A percentile compares a stretch with the other conserved stretches of the same genome.
phyloP scores from a whole-genome alignment of 805 yeast genomes.

The Starmerella powellii region DNA sequence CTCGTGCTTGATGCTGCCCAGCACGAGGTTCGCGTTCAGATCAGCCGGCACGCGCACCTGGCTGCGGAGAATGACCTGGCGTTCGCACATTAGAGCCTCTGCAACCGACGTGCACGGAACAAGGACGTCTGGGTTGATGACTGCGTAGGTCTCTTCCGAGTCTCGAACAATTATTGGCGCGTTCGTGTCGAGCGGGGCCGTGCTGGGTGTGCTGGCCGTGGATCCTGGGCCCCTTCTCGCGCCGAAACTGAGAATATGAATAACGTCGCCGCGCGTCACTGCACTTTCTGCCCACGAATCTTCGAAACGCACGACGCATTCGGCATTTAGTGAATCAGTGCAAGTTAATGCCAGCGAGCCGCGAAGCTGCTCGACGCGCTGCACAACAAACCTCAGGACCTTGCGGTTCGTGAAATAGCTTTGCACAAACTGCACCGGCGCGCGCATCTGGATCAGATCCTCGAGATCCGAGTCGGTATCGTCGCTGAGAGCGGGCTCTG shows the following conservation, averaged over 20 bases:
- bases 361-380: neutral
- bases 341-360: neutral
- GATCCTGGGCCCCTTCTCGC: neutral
- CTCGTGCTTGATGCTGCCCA: constrained; percentile 76
- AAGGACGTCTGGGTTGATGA: constrained; percentile 74
- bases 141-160: constrained; percentile 46
- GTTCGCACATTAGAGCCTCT: constrained; percentile 57
- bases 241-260: constrained; percentile 24
- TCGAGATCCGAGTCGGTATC: constrained; percentile 14
- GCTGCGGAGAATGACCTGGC: constrained; percentile 53
- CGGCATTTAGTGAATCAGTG: neutral
- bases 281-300: constrained; percentile 24
- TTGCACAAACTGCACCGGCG: constrained; percentile 4
- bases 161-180: constrained; percentile 48
- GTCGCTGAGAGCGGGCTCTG: neutral
- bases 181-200: neutral
- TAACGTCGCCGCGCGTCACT: constrained; percentile 24
- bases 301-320: neutral
- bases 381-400: constrained; percentile 12
- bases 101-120: constrained; percentile 75
- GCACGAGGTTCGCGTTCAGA: constrained; percentile 49
- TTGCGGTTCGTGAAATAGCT: constrained; percentile 11
- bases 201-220: neutral
- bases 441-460: constrained; percentile 7
- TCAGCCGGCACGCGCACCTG: constrained; percentile 43